Evolutionary conservation across 495 filamentous ascomycete species (phyloP), one percentile per base, ranked within the genome.

Genomic region (Podospora tetraspora): DNA sequence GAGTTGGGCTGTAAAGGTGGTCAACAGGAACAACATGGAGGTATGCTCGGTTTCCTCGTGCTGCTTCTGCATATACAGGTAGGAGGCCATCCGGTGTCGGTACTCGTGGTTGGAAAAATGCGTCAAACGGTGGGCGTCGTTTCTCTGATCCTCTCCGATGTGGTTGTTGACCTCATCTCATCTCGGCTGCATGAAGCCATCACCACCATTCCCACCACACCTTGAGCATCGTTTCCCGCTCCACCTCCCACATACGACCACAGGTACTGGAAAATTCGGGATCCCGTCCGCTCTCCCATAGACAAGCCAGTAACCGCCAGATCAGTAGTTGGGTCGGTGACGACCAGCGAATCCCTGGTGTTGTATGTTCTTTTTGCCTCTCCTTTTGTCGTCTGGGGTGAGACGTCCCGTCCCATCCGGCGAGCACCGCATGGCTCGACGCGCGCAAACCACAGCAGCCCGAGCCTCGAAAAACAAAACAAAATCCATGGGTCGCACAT

Each of bases 221-320:
- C 43, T 52, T 52, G 16, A 52, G 43, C 16, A n/a, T 6, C 16
- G 1, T 2, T n/a, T n/a, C 43, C 43, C 16, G 19, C 16, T 52
- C 43, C 43, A n/a, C 0, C 43, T 52, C 43, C 43, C 43, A 52
- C 43, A 52, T 52, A 52, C 43, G 43, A 52, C 43, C 43, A 52
- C 43, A 52, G 43, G 43, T 52, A 52, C 43, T 52, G 19, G 63
- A 64, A 43, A 43, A 43, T 43, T 78, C 79, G 81, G 80, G 77
- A 79, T 80, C 79, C 81, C 81, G 81, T 83, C 79, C 79, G 81
- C 78, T 83, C 81, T 79, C 78, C 79, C 79, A 75, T 80, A 78
- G 77, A 77, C 72, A 79, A 79, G 73, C 75, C 34, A 43, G 34
- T 43, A 43, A 43, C 34, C 65, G 34, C 34, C 34, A 43, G 34